A percentile compares a stretch with the other conserved stretches of the same genome.
Evolutionary conservation across 2,329 filamentous ascomycete genomes (phyloP).

Genomic region (Aspergillus neoniger): DNA sequence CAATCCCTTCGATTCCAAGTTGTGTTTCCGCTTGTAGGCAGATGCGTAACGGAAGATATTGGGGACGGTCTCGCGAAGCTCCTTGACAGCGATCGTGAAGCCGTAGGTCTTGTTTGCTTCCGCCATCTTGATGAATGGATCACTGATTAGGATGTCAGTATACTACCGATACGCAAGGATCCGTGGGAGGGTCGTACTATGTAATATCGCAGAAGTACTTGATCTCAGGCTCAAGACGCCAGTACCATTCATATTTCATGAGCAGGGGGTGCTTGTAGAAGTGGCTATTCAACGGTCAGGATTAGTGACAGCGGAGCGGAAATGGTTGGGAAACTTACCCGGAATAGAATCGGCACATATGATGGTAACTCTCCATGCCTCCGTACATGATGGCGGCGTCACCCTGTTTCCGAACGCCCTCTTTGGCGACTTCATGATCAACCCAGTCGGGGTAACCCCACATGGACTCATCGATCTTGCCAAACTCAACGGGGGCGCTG

Average conservation of each 20-base stretch:
- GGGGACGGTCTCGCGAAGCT: constrained; percentile 93
- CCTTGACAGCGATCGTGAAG: constrained; percentile 98
- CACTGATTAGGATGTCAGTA: constrained; percentile 56
- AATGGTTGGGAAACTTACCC: constrained; percentile 62
- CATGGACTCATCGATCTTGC: constrained; percentile 84
- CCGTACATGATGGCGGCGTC: constrained; percentile 99
- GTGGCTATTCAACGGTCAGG: constrained; percentile 58
- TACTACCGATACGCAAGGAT: not conserved
- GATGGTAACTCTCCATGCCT: constrained; percentile 96
- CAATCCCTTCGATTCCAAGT: constrained; percentile 83
- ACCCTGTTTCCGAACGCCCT: constrained; percentile 94
- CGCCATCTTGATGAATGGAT: constrained; percentile 95
- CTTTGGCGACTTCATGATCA: constrained; percentile 87
- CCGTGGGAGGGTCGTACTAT: constrained; percentile 64
- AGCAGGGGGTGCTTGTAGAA: constrained; percentile 97
- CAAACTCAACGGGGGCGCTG: constrained; percentile 85
- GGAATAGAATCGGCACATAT: constrained; percentile 99
- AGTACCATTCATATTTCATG: constrained; percentile 99
- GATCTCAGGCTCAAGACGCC: constrained; percentile 98
- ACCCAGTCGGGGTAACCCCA: constrained; percentile 99
- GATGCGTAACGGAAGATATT: constrained; percentile 99
- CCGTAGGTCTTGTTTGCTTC: constrained; percentile 96
- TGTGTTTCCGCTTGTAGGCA: constrained; percentile 91
- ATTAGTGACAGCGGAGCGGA: not conserved
- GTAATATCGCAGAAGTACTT: constrained; percentile 99